Conservation (phyloP, 2,329 filamentous ascomycete species). For the Nemania sp. region DNA sequence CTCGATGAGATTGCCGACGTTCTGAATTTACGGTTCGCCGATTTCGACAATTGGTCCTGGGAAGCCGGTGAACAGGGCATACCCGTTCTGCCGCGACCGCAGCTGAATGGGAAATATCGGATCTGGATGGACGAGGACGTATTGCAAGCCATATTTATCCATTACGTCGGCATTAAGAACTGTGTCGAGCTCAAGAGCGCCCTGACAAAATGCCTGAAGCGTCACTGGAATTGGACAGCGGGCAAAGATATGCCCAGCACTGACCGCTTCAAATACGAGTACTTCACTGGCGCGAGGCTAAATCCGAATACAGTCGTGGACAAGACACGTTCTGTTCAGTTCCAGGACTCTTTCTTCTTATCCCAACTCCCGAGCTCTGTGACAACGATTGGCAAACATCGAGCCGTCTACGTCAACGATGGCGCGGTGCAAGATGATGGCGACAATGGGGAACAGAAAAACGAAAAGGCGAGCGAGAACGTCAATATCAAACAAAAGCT, state of each 20-base stretch:
- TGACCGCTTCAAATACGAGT: conserved; percentile 29
- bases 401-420: conserved; percentile 30
- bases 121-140: conserved; percentile 54
- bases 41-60: conserved; percentile 49
- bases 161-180: conserved; percentile 47
- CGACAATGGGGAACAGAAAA: conserved; percentile 12
- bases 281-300: conserved; percentile 11
- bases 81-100: conserved; percentile 47
- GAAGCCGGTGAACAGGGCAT: conserved; percentile 46
- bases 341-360: conserved; percentile 41
- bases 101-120: conserved; percentile 50
- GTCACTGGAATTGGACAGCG: conserved; percentile 15
- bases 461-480: conserved; percentile 31
- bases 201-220: conserved; percentile 30
- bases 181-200: conserved; percentile 39
- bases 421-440: conserved; percentile 31
- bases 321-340: conserved; percentile 19
- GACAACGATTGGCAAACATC: conserved; percentile 9
- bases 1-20: conserved; percentile 49
- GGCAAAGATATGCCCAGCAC: not conserved
- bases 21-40: conserved; percentile 48
- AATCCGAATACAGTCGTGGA: not conserved
- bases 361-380: conserved; percentile 39
- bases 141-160: conserved; percentile 50
- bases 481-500: conserved; percentile 45